Conservation (phyloP, 2,329 filamentous ascomycete genomes). For the Xylaria sp. region DNA sequence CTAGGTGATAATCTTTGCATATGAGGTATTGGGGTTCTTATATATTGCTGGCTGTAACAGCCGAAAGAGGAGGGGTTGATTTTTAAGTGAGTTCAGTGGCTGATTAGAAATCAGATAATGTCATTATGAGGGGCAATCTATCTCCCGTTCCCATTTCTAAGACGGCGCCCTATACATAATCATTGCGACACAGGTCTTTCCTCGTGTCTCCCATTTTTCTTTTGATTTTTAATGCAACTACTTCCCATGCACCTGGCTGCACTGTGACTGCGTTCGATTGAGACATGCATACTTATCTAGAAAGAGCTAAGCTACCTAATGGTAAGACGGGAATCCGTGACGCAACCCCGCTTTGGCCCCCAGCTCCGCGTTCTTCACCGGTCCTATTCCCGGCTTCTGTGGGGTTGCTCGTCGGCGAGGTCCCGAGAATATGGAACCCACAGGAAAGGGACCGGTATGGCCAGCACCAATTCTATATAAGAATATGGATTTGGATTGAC, state of each 20-base stretch:
- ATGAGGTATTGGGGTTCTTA: neutral
- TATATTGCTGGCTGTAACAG: slow-evolving; percentile 9
- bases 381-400: neutral
- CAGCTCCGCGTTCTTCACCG: slow-evolving; percentile 2
- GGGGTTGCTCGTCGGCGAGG: no score
- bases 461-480: neutral
- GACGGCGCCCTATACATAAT: neutral
- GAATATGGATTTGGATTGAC: neutral
- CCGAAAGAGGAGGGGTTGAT: slow-evolving; percentile 7
- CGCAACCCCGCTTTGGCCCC: neutral
- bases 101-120: slow-evolving; percentile 40
- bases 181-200: neutral
- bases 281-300: neutral
- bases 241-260: neutral
- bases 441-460: neutral
- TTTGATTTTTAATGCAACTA: neutral
- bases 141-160: slow-evolving; percentile 19
- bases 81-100: slow-evolving; percentile 23
- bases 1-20: neutral
- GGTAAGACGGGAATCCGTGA: neutral
- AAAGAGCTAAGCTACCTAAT: neutral
- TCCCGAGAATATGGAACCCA: neutral
- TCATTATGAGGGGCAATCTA: slow-evolving; percentile 24
- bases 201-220: no score
- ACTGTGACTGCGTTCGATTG: neutral